Evolutionary conservation across 2,329 filamentous ascomycete species (phyloP).

Genomic region (Beauveria australis): DNA sequence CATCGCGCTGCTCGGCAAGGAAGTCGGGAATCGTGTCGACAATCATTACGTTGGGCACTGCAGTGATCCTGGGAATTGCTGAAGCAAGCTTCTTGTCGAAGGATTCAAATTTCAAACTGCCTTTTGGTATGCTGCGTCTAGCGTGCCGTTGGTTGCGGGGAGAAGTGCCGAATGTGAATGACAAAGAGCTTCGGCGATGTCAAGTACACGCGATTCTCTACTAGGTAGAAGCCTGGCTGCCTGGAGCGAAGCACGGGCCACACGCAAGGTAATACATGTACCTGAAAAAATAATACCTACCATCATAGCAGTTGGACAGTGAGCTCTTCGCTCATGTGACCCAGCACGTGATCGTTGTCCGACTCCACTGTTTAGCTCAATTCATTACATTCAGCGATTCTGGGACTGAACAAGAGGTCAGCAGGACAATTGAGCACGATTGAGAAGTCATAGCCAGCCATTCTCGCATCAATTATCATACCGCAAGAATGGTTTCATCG

Average conservation of each 20-base stretch:
- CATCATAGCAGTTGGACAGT: not conserved
- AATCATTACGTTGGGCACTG: conserved; percentile 51
- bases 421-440: not conserved
- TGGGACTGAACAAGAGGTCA: not conserved
- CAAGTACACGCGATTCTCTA: conserved; percentile 1
- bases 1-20: conserved; percentile 80
- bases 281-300: no score
- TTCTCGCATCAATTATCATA: conserved; percentile 21
- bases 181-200: not conserved
- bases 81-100: not conserved
- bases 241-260: not conserved
- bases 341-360: not conserved
- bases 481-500: conserved; percentile 46
- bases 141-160: not conserved
- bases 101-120: not conserved
- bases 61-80: not conserved
- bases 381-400: conserved; percentile 3
- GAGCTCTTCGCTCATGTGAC: not conserved
- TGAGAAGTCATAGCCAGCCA: conserved; percentile 15
- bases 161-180: not conserved
- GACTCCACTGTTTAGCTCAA: not conserved
- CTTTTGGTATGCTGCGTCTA: not conserved
- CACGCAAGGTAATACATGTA: not conserved
- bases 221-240: not conserved
- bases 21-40: conserved; percentile 85